Evolutionary conservation across 2,329 filamentous ascomycete species (phyloP).

Genomic region (Aureobasidium melanogenum): DNA sequence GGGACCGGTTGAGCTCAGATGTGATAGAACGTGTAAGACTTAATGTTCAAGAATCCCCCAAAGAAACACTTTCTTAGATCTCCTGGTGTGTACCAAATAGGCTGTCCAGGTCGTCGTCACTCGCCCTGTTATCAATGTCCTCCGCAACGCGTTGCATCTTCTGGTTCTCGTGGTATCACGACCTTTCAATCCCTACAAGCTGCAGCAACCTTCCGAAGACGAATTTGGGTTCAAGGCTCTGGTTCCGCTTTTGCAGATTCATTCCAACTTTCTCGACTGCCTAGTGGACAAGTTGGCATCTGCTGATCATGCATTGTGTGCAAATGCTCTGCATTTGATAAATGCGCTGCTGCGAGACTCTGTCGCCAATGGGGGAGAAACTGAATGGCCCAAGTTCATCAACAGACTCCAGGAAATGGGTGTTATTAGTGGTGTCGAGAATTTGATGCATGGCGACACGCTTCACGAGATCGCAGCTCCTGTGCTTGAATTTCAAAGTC

Average conservation of each 20-base stretch:
- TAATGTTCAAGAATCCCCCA: neutral
- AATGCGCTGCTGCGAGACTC: slow-evolving; percentile 92
- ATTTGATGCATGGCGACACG: slow-evolving; percentile 87
- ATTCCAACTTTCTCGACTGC: slow-evolving; percentile 90
- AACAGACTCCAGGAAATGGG: slow-evolving; percentile 88
- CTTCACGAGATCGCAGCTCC: slow-evolving; percentile 86
- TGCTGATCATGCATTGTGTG: slow-evolving; percentile 90
- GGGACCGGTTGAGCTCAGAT: slow-evolving; percentile 76
- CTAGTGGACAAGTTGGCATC: slow-evolving; percentile 86
- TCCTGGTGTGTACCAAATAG: slow-evolving; percentile 17
- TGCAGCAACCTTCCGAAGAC: slow-evolving; percentile 43
- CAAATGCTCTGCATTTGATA: slow-evolving; percentile 88
- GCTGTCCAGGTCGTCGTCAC: slow-evolving; percentile 89
- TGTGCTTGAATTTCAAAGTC: slow-evolving; percentile 81
- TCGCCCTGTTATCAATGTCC: slow-evolving; percentile 93
- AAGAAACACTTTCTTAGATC: neutral
- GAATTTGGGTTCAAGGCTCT: slow-evolving; percentile 82
- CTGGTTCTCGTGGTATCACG: slow-evolving; percentile 87
- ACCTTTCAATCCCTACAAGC: slow-evolving; percentile 39
- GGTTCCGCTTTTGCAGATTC: slow-evolving; percentile 81
- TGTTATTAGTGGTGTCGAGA: slow-evolving; percentile 81
- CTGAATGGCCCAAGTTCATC: slow-evolving; percentile 93
- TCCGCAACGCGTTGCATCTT: slow-evolving; percentile 93
- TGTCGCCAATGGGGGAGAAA: slow-evolving; percentile 64
- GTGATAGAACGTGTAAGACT: slow-evolving; percentile 55